Percentiles rank a stretch among this genome's conserved stretches.
phyloP scores from a whole-genome alignment of 2,329 filamentous ascomycete genomes.

The Trichoderma koningiopsis region DNA sequence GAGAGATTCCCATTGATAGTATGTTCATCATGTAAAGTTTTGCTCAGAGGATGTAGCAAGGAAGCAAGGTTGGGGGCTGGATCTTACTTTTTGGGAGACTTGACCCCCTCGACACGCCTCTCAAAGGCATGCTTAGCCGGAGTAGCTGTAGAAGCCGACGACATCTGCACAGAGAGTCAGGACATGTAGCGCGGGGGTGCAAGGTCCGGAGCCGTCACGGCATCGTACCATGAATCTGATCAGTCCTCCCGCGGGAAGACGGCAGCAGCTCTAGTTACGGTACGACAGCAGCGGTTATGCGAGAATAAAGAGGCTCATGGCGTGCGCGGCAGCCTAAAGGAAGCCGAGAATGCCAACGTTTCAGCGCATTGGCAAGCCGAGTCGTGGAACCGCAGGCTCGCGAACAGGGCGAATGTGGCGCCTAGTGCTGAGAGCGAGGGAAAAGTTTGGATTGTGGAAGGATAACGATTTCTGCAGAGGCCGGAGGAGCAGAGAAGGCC shows the following conservation, averaged over 20 bases:
- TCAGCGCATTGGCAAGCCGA: constrained; percentile 30
- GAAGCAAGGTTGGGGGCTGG: constrained; percentile 7
- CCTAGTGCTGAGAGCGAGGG: constrained; percentile 1
- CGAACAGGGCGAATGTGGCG: constrained; percentile 1
- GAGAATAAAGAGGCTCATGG: constrained; percentile 17
- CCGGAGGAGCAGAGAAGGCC: constrained; percentile 21
- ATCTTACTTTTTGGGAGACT: constrained; percentile 84
- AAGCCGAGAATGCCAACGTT: constrained; percentile 23
- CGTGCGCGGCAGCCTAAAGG: constrained; percentile 29
- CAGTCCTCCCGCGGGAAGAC: constrained; percentile 25
- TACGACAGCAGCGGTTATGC: constrained; percentile 16
- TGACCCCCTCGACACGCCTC: constrained; percentile 78
- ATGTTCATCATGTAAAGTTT: constrained; percentile 69
- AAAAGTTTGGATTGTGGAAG: constrained; percentile 21
- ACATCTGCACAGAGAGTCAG: constrained; percentile 53
- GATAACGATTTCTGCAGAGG: constrained; percentile 16
- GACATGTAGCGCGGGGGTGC: constrained; percentile 13
- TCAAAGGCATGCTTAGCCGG: constrained; percentile 75
- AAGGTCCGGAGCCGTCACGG: constrained; percentile 12
- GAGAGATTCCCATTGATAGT: constrained; percentile 99
- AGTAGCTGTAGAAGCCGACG: constrained; percentile 72
- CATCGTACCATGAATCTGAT: constrained; percentile 28
- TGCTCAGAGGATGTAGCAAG: neutral
- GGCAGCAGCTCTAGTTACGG: constrained; percentile 24
- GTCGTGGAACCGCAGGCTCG: constrained; percentile 23